phyloP scores from a whole-genome alignment of 345 rosid genomes.

The Stellera chamaejasme region DNA sequence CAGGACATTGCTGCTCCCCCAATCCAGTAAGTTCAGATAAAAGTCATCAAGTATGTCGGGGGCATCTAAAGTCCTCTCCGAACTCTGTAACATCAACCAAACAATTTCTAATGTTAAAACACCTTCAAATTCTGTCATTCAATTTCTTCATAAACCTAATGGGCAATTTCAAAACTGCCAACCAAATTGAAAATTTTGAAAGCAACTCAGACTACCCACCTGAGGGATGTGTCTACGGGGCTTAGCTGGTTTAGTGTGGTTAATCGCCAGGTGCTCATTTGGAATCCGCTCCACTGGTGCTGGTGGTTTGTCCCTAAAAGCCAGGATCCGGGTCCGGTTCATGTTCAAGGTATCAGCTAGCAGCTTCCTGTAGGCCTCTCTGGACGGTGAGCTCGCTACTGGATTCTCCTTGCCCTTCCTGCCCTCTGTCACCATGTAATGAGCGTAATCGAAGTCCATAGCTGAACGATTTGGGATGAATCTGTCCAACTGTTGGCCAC shows the following conservation, averaged over 20 bases:
- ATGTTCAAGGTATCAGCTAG: constrained; percentile 55
- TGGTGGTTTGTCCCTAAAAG: constrained; percentile 66
- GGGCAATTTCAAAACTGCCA: too few species aligned
- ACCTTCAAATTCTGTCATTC: too few species aligned
- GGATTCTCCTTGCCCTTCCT: constrained; percentile 36
- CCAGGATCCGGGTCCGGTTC: constrained; percentile 58
- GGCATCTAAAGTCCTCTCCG: constrained; percentile 46
- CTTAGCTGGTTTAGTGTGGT: constrained; percentile 20
- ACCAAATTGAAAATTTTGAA: neutral
- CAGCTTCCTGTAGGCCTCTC: constrained; percentile 53
- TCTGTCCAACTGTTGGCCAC: constrained; percentile 41
- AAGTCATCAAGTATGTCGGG: constrained; percentile 45
- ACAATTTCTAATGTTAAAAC: neutral
- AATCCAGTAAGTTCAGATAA: constrained; percentile 39
- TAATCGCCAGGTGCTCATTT: constrained; percentile 3
- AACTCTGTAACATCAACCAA: constrained; percentile 20
- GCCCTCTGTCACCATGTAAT: constrained; percentile 47
- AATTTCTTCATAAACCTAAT: too few species aligned
- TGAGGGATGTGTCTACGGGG: constrained; percentile 36
- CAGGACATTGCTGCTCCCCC: constrained; percentile 41
- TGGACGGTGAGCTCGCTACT: constrained; percentile 39
- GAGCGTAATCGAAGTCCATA: constrained; percentile 63
- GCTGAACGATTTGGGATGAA: constrained; percentile 76
- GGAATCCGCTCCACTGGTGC: constrained; percentile 18
- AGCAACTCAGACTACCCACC: constrained; percentile 14